Evolutionary conservation across 257 asterid genomes (phyloP).

Genomic region (Anisodus acutangulus): DNA sequence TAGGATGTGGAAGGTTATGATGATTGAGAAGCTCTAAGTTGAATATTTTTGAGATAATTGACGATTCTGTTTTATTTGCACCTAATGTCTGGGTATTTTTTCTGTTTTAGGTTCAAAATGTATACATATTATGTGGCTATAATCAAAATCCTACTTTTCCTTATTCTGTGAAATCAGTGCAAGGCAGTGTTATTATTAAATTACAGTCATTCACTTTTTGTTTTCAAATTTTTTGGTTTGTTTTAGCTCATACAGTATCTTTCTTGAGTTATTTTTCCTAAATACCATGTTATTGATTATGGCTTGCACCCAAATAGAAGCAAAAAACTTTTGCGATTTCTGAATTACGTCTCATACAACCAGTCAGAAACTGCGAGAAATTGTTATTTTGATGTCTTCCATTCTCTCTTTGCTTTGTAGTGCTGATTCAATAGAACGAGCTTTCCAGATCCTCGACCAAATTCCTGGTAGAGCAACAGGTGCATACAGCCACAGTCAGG

Average conservation of each 20-base stretch:
- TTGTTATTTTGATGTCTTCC: background rate
- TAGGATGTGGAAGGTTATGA: background rate
- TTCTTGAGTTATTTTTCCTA: background rate
- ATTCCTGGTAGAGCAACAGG: slow-evolving; percentile 99
- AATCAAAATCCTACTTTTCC: background rate
- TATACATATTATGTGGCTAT: background rate
- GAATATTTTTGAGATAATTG: background rate
- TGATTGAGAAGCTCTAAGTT: background rate
- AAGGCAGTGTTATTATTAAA: background rate
- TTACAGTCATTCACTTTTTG: background rate
- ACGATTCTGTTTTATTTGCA: background rate
- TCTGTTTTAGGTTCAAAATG: background rate
- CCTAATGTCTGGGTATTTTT: background rate
- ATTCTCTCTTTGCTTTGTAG: slow-evolving; percentile 44
- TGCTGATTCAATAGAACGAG: slow-evolving; percentile 94
- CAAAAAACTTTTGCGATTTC: background rate
- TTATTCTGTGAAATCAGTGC: background rate
- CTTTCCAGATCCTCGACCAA: slow-evolving; percentile 86
- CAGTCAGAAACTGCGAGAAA: background rate
- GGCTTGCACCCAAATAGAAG: slow-evolving; percentile 7
- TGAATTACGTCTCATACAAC: background rate
- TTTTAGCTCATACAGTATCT: background rate
- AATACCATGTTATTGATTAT: background rate
- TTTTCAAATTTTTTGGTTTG: background rate
- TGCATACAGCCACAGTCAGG: slow-evolving; percentile 99